Evolutionary conservation across 345 rosid genomes (phyloP), one percentile per base, ranked within the genome.

Genomic region (Pistacia vera): DNA sequence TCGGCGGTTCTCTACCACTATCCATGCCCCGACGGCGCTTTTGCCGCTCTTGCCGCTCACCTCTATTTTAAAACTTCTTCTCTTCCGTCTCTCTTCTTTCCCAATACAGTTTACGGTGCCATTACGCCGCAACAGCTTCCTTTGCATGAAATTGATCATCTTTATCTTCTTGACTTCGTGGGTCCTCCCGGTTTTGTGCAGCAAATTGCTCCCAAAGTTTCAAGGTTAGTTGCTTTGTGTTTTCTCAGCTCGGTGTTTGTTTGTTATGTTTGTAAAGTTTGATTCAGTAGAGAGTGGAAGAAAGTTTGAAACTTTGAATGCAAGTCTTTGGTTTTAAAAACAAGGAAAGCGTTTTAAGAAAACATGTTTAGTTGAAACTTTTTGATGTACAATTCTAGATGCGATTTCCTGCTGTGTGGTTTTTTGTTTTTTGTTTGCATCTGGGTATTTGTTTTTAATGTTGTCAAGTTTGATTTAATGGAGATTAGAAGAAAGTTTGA

Each of bases 11-110:
- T 92, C 5, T 92, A 89, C 80, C 95, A 92, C 80, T 90, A 89
- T 20, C 97, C 95, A 1, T 92, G 93, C 72, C 97, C 93, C 1
- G 97, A 92, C 71, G 97, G 93, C 38, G 93, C 88, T 9, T 89
- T 90, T 63, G 93, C 93, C 0, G 95, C 95, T 10, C 84, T 92
- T 33, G 95, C 97, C 0, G 93, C 95, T 48, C 89, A 92, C 74
- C 87, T 92, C 35, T 90, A 85, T 75, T 92, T 92, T 83, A 82
- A 90, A 13, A 85, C 90, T 22, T 66, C 90, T 4, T 82, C 88
- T 56, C 75, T 22, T 49, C 87, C 90, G 2, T 77, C 84, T 11
- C 81, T 88, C 35, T 92, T 89, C 88, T 82, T 89, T 71, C 97
- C 95, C 33, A 90, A 92, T 85, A 82, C 92, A 4, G 93, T 90